A percentile compares a stretch with the other conserved stretches of the same genome.
These are phyloP conservation scores for Ceratobasidium sp. DNA, from an alignment of 1,284 basidiomycete species.

Conservation along the genomic window DNA sequence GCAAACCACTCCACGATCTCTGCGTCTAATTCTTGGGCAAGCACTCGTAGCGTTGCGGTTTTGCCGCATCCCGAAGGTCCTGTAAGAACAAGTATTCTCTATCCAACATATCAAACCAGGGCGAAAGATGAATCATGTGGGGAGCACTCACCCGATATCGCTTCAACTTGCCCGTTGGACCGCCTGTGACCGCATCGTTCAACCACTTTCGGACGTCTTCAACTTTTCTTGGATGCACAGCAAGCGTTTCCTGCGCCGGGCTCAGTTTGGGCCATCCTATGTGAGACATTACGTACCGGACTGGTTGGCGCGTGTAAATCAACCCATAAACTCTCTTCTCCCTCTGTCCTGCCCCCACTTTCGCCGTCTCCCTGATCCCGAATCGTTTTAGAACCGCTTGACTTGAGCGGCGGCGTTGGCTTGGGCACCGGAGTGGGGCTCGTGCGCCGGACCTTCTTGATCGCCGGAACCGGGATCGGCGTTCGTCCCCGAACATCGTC, in stretches of 20 bases:
- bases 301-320: conserved; percentile 29
- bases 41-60: conserved; percentile 80
- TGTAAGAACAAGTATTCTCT: conserved; percentile 86
- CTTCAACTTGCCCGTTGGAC: conserved; percentile 65
- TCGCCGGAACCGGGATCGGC: conserved; percentile 11
- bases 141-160: conserved; percentile 75
- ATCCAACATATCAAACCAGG: not conserved
- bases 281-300: not conserved
- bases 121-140: not conserved
- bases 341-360: not conserved
- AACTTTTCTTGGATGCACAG: conserved; percentile 88
- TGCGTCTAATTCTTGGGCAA: conserved; percentile 77
- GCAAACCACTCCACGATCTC: conserved; percentile 90
- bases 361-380: not conserved
- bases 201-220: conserved; percentile 88
- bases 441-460: conserved; percentile 17
- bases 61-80: conserved; percentile 93
- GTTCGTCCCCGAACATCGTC: conserved; percentile 3
- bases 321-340: conserved; percentile 25
- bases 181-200: conserved; percentile 78
- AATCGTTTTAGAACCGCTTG: not conserved
- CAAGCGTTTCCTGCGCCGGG: conserved; percentile 70
- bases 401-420: conserved; percentile 13
- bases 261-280: not conserved
- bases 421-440: conserved; percentile 21